phyloP scores from a whole-genome alignment of 805 yeast species.

The Cyberlindnera americana region DNA sequence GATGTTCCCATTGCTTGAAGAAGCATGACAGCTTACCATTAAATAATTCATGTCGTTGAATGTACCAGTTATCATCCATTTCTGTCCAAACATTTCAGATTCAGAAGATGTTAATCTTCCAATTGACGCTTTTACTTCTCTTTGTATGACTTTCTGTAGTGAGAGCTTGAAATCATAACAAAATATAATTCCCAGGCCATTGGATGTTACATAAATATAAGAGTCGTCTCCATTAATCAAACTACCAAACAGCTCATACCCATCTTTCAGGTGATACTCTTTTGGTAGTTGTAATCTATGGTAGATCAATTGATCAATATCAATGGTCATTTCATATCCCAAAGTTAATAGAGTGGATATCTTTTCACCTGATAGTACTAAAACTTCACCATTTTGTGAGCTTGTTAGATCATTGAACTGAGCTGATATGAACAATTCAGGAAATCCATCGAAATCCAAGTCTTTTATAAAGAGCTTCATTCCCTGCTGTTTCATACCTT shows the following conservation, averaged over 20 bases:
- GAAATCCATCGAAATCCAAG: slow-evolving; percentile 35
- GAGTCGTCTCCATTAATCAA: slow-evolving; percentile 28
- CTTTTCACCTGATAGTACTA: slow-evolving; percentile 30
- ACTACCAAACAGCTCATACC: slow-evolving; percentile 43
- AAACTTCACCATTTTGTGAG: slow-evolving; percentile 36
- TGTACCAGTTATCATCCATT: slow-evolving; percentile 13
- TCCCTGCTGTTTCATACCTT: slow-evolving; percentile 45
- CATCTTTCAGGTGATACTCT: slow-evolving; percentile 13
- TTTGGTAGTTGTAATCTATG: slow-evolving; percentile 18
- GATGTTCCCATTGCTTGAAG: slow-evolving; percentile 20
- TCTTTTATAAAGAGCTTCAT: slow-evolving; percentile 31
- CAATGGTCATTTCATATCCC: slow-evolving; percentile 6
- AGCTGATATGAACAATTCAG: slow-evolving; percentile 44
- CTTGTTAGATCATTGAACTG: slow-evolving; percentile 26
- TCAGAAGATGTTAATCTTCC: slow-evolving; percentile 15
- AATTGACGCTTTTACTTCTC: slow-evolving; percentile 12
- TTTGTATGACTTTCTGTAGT: slow-evolving; percentile 16
- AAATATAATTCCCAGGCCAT: slow-evolving; percentile 36
- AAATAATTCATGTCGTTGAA: slow-evolving; percentile 15
- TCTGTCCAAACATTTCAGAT: slow-evolving; percentile 19
- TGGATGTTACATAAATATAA: slow-evolving; percentile 34
- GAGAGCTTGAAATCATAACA: slow-evolving; percentile 29
- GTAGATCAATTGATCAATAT: slow-evolving; percentile 6
- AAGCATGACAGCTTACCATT: slow-evolving; percentile 13
- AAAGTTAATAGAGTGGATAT: slow-evolving; percentile 15